Evolutionary conservation across 495 filamentous ascomycete species (phyloP).

Genomic region (Annulohypoxylon maeteangense): DNA sequence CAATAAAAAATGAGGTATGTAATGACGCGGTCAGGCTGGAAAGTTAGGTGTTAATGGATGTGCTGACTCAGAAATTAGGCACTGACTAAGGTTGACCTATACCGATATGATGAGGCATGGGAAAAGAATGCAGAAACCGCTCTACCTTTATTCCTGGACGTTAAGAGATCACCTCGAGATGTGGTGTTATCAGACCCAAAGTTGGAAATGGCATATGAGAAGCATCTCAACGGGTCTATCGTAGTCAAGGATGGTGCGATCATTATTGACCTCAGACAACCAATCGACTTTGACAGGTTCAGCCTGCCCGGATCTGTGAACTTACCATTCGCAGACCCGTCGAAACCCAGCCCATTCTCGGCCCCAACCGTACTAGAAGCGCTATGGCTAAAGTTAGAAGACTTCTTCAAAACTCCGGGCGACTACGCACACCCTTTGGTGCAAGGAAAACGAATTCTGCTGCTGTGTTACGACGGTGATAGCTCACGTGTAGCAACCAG

Average conservation of each 20-base stretch:
- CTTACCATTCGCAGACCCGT: constrained; percentile 54
- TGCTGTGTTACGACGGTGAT: constrained; percentile 66
- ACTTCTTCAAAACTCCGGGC: constrained; percentile 30
- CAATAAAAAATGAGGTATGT: constrained; percentile 66
- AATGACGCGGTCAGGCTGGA: neutral
- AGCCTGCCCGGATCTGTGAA: constrained; percentile 60
- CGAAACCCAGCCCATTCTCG: constrained; percentile 54
- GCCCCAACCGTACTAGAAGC: constrained; percentile 56
- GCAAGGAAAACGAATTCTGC: constrained; percentile 52
- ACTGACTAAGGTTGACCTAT: constrained; percentile 61
- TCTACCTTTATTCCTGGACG: constrained; percentile 53
- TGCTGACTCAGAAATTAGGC: constrained; percentile 47
- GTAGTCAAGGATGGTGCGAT: constrained; percentile 23
- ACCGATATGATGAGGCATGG: constrained; percentile 67
- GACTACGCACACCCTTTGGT: constrained; percentile 44
- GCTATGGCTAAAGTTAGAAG: constrained; percentile 59
- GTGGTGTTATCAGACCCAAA: constrained; percentile 21
- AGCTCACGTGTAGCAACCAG: constrained; percentile 64
- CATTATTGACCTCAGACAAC: constrained; percentile 57
- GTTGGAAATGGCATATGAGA: neutral
- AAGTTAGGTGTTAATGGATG: neutral
- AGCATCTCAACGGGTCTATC: constrained; percentile 5
- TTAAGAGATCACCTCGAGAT: constrained; percentile 37
- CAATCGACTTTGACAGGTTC: constrained; percentile 54
- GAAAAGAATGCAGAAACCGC: constrained; percentile 54